Evolutionary conservation across 495 filamentous ascomycete species (phyloP), one percentile per base, ranked within the genome.

Genomic region (Trypethelium eluteriae): DNA sequence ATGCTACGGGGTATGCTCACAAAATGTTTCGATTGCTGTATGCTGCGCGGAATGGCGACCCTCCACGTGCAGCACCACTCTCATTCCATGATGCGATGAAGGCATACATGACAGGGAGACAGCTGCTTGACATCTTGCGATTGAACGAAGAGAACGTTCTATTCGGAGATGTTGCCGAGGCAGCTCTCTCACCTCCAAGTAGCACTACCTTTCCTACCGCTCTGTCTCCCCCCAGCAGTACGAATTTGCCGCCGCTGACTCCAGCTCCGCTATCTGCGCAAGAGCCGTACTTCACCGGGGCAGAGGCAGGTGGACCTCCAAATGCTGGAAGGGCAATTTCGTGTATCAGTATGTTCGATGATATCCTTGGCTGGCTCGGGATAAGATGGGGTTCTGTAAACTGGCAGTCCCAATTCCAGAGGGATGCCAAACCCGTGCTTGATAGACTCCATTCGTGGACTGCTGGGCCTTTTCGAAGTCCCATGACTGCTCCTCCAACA

Each of bases 11-110:
- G 46, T 97, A 92, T 71, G 80, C 88, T 47, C 76, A 85, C 47
- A 80, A 79, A 62, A 82, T 90, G 68, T 78, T 72, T 49, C 66
- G 79, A 66, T 79, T 82, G 3, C 80, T 90, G 44, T 59, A 59
- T 18, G 77, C 81, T 59, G 76, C 79, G 56, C 79, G 78, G 65
- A 68, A 75, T n/a, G 72, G 72, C 49, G 84, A 82, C 67, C 70
- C 69, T 35, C 64, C 70, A 47, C 73, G 74, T 53, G 74, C 71
- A 35, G 81, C 79, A n/a, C 82, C 87, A 68, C 87, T 88, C 64
- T 90, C 88, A 6, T 90, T 87, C 70, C 86, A 90, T 73, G 89
- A 92, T 69, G 84, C 86, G 4, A 79, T 91, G 57, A 81, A 87
- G 18, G 85, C 86, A 6, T 90, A 86, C 69, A 90, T 89, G 76